Evolutionary conservation across 2,329 filamentous ascomycete species (phyloP), one percentile per base, ranked within the genome.

Genomic region (Aspergillus sp.): DNA sequence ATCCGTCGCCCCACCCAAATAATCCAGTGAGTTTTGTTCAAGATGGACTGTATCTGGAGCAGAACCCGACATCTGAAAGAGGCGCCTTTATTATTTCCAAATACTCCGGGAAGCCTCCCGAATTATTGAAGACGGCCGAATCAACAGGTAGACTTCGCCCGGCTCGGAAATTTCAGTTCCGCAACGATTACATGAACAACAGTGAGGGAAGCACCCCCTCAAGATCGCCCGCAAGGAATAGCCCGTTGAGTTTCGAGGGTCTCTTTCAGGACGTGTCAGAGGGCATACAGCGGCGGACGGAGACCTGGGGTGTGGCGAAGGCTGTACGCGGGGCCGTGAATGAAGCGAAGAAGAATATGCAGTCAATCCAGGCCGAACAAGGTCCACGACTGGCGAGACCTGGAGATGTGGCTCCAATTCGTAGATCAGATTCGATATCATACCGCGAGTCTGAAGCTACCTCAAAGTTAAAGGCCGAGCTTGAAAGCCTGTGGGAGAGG

Each of bases 21-120:
- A 85, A 86, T 0, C 89, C 93, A 15, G 85, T 89, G 63, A 90
- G 87, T 0, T 91, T 98, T 66, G 90, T 96, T 47, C 85, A 91
- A 57, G 95, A 99, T 74, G 95, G 92, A 1, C 73, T 95, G 15
- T 79, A 79, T 55, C 64, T 81, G 40, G 77, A 79, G 51, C 73
- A 77, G 47, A 77, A 78, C 39, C 70, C 73, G 21, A 78, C 73
- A 5, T 65, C 70, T 11, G 75, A 79, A 35, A 73, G 78, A 50
- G 79, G 77, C 11, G 68, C 70, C 21, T 73, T 73, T 27, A 68
- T 81, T 14, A 77, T 81, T 40, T 72, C 73, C 9, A 79, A 79
- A 62, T 80, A 80, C 63, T 79, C 78, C 6, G 77, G 76, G 8
- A 76, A 72, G 52, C 67, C 72, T n/a, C 77, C 78, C 12, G 73